Conservation (phyloP, 192 early-diverging fungal species). For the Coemansia sp. region DNA sequence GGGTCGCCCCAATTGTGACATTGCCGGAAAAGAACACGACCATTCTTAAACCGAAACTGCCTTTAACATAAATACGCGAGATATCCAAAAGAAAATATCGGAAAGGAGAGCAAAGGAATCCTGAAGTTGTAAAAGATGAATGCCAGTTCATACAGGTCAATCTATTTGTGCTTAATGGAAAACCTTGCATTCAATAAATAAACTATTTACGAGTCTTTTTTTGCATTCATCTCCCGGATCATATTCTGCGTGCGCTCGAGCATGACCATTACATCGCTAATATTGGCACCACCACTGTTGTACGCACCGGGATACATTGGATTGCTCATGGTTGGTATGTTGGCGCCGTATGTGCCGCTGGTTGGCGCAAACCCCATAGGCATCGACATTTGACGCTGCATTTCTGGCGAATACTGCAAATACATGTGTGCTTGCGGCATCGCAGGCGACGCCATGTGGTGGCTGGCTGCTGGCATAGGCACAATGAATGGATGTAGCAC, state of each 20-base stretch:
- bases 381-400: conserved; percentile 20
- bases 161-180: background rate
- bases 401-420: conserved; percentile 7
- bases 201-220: conserved; percentile 8
- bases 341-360: background rate
- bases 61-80: background rate
- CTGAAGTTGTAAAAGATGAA: background rate
- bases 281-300: conserved; percentile 9
- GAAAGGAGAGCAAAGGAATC: background rate
- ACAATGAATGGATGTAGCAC: conserved; percentile 12
- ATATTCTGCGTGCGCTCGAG: conserved; percentile 38
- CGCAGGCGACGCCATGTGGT: conserved; percentile 19
- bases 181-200: background rate
- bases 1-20: background rate
- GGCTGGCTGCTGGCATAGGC: conserved; percentile 18
- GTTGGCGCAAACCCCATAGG: background rate
- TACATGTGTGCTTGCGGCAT: conserved; percentile 19
- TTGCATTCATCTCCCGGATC: conserved; percentile 31
- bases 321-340: background rate
- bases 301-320: background rate
- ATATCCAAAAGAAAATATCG: background rate
- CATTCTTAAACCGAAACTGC: background rate
- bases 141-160: background rate
- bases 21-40: background rate
- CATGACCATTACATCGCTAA: conserved; percentile 30